A percentile compares a stretch with the other conserved stretches of the same genome.
Evolutionary conservation across 208 protist genomes (phyloP).

Genomic region (Trypanosoma theileri): DNA sequence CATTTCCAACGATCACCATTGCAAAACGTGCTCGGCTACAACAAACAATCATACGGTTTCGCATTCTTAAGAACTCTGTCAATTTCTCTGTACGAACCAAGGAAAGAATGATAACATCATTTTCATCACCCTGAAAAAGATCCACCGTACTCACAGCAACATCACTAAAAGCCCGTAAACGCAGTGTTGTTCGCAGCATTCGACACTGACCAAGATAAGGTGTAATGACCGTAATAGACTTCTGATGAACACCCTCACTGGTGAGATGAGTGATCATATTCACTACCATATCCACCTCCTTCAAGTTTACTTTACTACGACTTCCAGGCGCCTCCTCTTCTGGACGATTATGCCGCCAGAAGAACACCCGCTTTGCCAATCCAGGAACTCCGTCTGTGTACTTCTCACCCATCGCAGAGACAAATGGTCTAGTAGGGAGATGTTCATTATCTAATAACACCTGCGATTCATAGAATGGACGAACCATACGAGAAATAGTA

Average conservation of each 20-base stretch:
- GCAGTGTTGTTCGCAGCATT: conserved; percentile 74
- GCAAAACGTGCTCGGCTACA: conserved; percentile 92
- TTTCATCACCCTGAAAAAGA: conserved; percentile 96
- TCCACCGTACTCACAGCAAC: conserved; percentile 92
- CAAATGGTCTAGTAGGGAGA: conserved; percentile 55
- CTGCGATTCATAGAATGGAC: conserved; percentile 82
- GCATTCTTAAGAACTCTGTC: conserved; percentile 93
- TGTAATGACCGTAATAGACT: conserved; percentile 92
- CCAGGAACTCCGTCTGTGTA: conserved; percentile 59
- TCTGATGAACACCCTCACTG: conserved; percentile 82
- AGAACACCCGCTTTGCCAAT: conserved; percentile 74
- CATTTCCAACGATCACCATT: conserved; percentile 88
- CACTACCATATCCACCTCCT: conserved; percentile 80
- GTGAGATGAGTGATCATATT: conserved; percentile 72
- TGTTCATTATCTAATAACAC: conserved; percentile 60
- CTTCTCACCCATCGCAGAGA: conserved; percentile 33
- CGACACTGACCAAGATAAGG: conserved; percentile 93
- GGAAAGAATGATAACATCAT: conserved; percentile 93
- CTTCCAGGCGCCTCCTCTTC: conserved; percentile 79
- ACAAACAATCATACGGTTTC: conserved; percentile 94
- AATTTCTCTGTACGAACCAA: conserved; percentile 91
- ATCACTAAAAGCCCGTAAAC: conserved; percentile 63
- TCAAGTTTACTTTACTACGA: conserved; percentile 86
- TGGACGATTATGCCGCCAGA: conserved; percentile 86
- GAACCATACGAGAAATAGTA: conserved; percentile 74